phyloP scores from a whole-genome alignment of 2,329 filamentous ascomycete genomes.

The Sporothrix humicola region DNA sequence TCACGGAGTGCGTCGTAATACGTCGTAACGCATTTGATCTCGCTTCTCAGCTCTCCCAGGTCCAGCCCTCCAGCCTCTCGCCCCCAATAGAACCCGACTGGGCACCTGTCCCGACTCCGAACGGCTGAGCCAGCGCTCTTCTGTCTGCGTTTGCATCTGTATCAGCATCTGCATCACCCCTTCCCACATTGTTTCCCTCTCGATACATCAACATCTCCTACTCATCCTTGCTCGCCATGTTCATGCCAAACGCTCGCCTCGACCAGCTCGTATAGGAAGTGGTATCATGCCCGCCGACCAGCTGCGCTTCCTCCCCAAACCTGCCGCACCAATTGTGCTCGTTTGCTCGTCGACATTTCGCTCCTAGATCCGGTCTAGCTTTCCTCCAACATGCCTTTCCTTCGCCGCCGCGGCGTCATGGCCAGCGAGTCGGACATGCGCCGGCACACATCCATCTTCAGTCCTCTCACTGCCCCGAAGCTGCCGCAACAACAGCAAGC shows the following conservation, averaged over 20 bases:
- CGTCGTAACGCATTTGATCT: slow-evolving; percentile 20
- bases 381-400: slow-evolving; percentile 58
- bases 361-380: background rate
- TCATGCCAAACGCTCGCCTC: slow-evolving; percentile 28
- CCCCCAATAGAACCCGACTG: slow-evolving; percentile 1
- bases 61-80: background rate
- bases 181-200: background rate
- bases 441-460: slow-evolving; percentile 52
- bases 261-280: slow-evolving; percentile 31
- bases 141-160: background rate
- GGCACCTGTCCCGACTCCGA: slow-evolving; percentile 9
- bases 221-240: slow-evolving; percentile 31
- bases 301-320: slow-evolving; percentile 10
- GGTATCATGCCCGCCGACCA: slow-evolving; percentile 22
- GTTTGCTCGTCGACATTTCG: background rate
- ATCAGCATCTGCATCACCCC: background rate
- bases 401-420: slow-evolving; percentile 65
- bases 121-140: slow-evolving; percentile 22
- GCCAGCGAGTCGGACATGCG: slow-evolving; percentile 65
- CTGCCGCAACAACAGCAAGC: slow-evolving; percentile 30
- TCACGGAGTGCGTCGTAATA: slow-evolving; percentile 23
- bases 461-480: slow-evolving; percentile 41
- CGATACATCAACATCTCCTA: background rate
- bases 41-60: slow-evolving; percentile 20
- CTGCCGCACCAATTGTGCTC: background rate